Evolutionary conservation across 2,329 filamentous ascomycete genomes (phyloP).

Genomic region (Endocalyx cinctus): DNA sequence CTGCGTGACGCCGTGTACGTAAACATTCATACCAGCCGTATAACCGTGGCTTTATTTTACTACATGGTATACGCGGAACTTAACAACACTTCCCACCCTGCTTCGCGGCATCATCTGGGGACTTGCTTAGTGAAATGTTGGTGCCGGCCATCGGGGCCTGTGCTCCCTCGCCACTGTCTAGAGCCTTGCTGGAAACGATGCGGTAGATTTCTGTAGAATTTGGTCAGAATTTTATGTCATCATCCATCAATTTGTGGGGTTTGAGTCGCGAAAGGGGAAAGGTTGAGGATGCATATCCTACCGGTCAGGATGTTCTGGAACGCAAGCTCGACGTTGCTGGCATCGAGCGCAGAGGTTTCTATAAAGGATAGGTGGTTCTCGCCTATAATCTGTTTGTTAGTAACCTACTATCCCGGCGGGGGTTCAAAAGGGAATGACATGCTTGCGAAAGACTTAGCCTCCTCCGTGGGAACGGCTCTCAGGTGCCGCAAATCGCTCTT

Average conservation of each 20-base stretch:
- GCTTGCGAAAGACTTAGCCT: conserved; percentile 98
- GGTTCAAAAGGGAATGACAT: conserved; percentile 27
- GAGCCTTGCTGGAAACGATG: conserved; percentile 95
- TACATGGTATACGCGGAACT: conserved; percentile 22
- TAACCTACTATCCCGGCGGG: too few species aligned
- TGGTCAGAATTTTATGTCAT: conserved; percentile 8
- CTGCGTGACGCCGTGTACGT: conserved; percentile 29
- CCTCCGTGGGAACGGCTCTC: conserved; percentile 92
- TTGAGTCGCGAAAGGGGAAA: conserved; percentile 7
- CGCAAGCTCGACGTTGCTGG: conserved; percentile 97
- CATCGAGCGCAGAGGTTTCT: conserved; percentile 96
- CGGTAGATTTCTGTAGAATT: conserved; percentile 83
- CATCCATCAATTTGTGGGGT: conserved; percentile 2
- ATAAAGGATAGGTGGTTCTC: conserved; percentile 99
- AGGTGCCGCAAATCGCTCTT: conserved; percentile 99
- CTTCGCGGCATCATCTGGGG: conserved; percentile 67
- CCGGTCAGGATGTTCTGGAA: conserved; percentile 99
- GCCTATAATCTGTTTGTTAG: conserved; percentile 49
- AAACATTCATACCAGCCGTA: conserved; percentile 30
- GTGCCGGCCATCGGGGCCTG: conserved; percentile 77
- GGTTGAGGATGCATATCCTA: conserved; percentile 40
- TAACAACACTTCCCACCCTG: conserved; percentile 83
- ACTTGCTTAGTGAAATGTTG: conserved; percentile 83
- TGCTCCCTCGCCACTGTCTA: conserved; percentile 81
- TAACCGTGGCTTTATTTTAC: conserved; percentile 24